Base-by-base conservation (phyloP, 441 rosid species). In the Aquilaria agallochum region DNA sequence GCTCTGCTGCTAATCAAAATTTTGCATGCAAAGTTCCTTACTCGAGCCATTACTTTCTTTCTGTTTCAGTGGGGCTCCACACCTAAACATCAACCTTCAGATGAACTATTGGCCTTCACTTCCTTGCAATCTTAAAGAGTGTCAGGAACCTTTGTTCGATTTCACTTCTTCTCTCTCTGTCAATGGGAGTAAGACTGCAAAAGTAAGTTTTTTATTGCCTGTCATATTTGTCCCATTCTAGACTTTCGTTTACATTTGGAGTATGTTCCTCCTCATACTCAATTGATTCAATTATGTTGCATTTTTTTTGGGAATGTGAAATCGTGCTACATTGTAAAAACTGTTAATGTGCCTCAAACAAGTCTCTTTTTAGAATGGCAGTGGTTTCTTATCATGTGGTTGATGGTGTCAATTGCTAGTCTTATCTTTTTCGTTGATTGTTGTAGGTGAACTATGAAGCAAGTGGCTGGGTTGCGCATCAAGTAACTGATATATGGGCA, bases 21-120 rank as follows among this genome's bases (percentile, higher is more conserved):
- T 40, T 40, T 40, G 45, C 45, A 40, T 40, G 45, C 9, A 10
- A 10, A 40, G 1, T 4, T 49, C 36, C 27, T 11, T 50, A 4
- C 36, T 40, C 45, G 9, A 10, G 2, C 45, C 7, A 5, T 40
- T 40, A 50, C 10, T 63, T 31, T 48, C 3, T 34, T 6, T 0
- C 9, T 34, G 7, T n/a, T 2, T 42, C 86, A 94, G 97, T 71
- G 80, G 83, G 59, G 88, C 97, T 77, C 97, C 90, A 56, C 92
- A 83, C 66, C 50, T 91, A 80, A 94, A 94, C 76, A 87, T 91
- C 72, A 94, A 91, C 72, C 94, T 94, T 55, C 94, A 94, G 76
- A 94, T 94, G 99, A 94, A 94, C 78, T 94, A 94, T 74, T 94
- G 99, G 99, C 92, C 84, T 56, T 76, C 96, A 30, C 83, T 93